Percentiles rank a stretch among this genome's conserved stretches.
phyloP scores from a whole-genome alignment of 2,329 filamentous ascomycete species.

The Apiospora saccharicola region DNA sequence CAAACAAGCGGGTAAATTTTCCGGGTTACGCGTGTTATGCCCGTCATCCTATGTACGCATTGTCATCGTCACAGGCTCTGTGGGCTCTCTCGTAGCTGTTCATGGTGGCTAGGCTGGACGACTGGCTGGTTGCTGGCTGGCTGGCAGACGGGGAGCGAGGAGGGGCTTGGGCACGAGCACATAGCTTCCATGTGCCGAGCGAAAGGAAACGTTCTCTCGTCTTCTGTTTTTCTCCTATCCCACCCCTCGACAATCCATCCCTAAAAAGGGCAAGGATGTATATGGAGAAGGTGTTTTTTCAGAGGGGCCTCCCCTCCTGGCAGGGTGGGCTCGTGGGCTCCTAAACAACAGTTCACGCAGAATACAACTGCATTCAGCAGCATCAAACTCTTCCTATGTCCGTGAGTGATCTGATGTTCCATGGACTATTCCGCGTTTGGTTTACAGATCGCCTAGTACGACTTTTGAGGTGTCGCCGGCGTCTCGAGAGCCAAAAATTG shows the following conservation, averaged over 20 bases:
- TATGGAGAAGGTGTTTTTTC: conserved; percentile 14
- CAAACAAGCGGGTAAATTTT: conserved; percentile 11
- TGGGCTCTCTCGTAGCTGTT: conserved; percentile 4
- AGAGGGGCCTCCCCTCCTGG: background rate
- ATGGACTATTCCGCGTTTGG: conserved; percentile 1
- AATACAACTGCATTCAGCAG: conserved; percentile 7
- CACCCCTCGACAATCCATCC: background rate
- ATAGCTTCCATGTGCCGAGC: background rate
- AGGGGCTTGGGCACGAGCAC: conserved; percentile 2
- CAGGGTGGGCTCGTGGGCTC: conserved; percentile 17
- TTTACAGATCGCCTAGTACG: background rate
- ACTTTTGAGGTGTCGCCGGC: background rate
- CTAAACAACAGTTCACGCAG: conserved; percentile 16
- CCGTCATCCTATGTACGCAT: conserved; percentile 19
- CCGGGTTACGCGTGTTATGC: conserved; percentile 12
- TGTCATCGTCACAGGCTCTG: conserved; percentile 10
- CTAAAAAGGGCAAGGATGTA: conserved; percentile 2
- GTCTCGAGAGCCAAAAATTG: background rate
- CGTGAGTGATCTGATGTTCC: conserved; percentile 7
- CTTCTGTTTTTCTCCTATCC: conserved; percentile 2
- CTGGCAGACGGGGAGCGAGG: background rate
- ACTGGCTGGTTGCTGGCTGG: too few relatives aligned
- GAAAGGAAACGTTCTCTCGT: conserved; percentile 11
- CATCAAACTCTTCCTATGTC: conserved; percentile 1
- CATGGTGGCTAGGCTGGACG: background rate